Evolutionary conservation across 305 asterid species (phyloP).

Genomic region (Fraxinus sp.): DNA sequence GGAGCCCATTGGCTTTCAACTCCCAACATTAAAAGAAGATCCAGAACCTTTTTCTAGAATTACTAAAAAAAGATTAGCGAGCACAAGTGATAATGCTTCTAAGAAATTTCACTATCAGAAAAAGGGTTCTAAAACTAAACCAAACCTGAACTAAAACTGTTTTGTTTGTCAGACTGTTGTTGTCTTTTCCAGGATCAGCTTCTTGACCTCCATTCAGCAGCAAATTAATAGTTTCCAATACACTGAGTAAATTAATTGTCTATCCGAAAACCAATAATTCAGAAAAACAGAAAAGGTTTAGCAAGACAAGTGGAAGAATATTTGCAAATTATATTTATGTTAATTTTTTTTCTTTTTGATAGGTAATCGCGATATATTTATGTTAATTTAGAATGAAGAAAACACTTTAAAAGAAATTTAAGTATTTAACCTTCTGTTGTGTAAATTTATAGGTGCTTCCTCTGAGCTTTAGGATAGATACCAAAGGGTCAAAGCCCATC

Average conservation of each 20-base stretch:
- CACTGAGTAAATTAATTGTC: slow-evolving; percentile 86
- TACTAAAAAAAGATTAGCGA: slow-evolving; percentile 18
- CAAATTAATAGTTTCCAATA: slow-evolving; percentile 80
- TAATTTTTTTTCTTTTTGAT: too few relatives aligned
- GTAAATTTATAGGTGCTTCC: slow-evolving; percentile 85
- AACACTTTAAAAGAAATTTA: slow-evolving; percentile 13
- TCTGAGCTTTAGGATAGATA: slow-evolving; percentile 78
- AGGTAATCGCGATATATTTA: too few relatives aligned
- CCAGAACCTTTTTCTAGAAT: slow-evolving; percentile 74
- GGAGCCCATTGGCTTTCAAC: slow-evolving; percentile 99
- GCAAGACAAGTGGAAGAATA: slow-evolving; percentile 30
- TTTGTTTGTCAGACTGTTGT: slow-evolving; percentile 64
- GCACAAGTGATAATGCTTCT: slow-evolving; percentile 1
- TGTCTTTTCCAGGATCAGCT: slow-evolving; percentile 67
- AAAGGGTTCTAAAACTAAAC: slow-evolving; percentile 7
- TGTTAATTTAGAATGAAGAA: slow-evolving; percentile 9
- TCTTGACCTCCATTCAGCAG: slow-evolving; percentile 68
- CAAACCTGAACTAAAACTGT: slow-evolving; percentile 87
- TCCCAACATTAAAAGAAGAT: slow-evolving; percentile 84
- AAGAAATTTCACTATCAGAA: neutral
- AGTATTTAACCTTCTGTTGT: slow-evolving; percentile 80
- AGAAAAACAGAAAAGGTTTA: slow-evolving; percentile 32
- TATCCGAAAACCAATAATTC: slow-evolving; percentile 63
- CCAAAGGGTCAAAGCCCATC: slow-evolving; percentile 75
- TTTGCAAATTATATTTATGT: slow-evolving; percentile 8